Conservation (phyloP, 495 filamentous ascomycete species). For the Apiosordaria backusii region DNA sequence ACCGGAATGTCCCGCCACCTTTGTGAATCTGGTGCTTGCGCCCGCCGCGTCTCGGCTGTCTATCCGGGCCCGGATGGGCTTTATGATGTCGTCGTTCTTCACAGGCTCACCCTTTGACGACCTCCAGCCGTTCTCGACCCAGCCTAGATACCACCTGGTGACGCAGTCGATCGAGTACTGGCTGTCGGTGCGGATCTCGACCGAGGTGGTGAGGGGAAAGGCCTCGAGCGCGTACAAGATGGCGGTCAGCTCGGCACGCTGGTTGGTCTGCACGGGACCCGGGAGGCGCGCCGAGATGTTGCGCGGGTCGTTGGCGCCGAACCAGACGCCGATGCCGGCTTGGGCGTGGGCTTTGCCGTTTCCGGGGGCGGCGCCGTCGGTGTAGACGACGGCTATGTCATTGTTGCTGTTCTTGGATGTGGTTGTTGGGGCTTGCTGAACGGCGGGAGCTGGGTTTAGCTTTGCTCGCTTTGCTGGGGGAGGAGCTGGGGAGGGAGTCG, state of each 20-base stretch:
- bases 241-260: constrained; percentile 89
- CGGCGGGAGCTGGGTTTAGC: too few species aligned
- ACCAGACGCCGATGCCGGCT: constrained; percentile 87
- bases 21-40: constrained; percentile 67
- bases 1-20: constrained; percentile 79
- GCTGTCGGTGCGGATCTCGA: constrained; percentile 77
- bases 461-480: constrained; percentile 58
- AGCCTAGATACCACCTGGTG: constrained; percentile 76
- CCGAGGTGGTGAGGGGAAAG: constrained; percentile 48
- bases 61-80: constrained; percentile 68
- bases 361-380: constrained; percentile 76
- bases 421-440: too few species aligned
- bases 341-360: constrained; percentile 71
- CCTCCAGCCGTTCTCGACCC: constrained; percentile 77
- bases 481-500: constrained; percentile 36
- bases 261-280: constrained; percentile 81
- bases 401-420: too few species aligned
- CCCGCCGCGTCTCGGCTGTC: constrained; percentile 60
- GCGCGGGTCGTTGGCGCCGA: constrained; percentile 63
- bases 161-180: constrained; percentile 86
- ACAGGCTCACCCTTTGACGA: constrained; percentile 66
- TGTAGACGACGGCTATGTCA: constrained; percentile 60
- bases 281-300: constrained; percentile 83
- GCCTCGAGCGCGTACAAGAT: constrained; percentile 78
- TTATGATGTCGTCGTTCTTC: constrained; percentile 79